Conservation (phyloP, 352 stramenopile species). For the Peronosclerospora sorghi region DNA sequence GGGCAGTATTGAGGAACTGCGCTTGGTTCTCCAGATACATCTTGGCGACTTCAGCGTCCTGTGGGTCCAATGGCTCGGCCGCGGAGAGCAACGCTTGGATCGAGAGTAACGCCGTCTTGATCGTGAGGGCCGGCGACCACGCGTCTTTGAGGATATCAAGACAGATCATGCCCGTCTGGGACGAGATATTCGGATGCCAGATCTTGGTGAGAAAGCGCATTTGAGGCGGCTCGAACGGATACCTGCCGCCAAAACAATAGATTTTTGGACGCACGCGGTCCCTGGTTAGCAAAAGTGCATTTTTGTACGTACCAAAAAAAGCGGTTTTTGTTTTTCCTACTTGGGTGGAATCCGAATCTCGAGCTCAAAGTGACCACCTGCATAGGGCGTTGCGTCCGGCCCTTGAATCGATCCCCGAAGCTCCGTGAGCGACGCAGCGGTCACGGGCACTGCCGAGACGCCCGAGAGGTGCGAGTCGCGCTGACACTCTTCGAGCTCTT, state of each 20-base stretch:
- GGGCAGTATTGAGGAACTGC: constrained; percentile 90
- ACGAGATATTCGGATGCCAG: constrained; percentile 97
- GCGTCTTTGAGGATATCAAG: constrained; percentile 97
- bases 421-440: constrained; percentile 18
- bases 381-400: constrained; percentile 77
- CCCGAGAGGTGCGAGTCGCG: constrained; percentile 72
- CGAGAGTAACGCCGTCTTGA: constrained; percentile 93
- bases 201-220: constrained; percentile 91
- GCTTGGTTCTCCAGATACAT: constrained; percentile 92
- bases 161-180: constrained; percentile 94
- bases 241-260: constrained; percentile 26
- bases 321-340: constrained; percentile 51
- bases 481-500: constrained; percentile 85
- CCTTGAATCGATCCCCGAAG: constrained; percentile 54
- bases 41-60: constrained; percentile 92
- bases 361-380: constrained; percentile 83
- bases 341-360: constrained; percentile 91
- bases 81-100: constrained; percentile 93
- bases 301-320: too few species aligned
- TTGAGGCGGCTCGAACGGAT: constrained; percentile 94
- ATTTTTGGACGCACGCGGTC: not conserved
- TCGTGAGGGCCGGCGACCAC: constrained; percentile 93
- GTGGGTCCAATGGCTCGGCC: constrained; percentile 86
- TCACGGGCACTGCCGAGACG: constrained; percentile 45
- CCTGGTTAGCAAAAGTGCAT: too few species aligned